Evolutionary conservation across 805 yeast genomes (phyloP).

Genomic region (Metschnikowia cerradonensis): DNA sequence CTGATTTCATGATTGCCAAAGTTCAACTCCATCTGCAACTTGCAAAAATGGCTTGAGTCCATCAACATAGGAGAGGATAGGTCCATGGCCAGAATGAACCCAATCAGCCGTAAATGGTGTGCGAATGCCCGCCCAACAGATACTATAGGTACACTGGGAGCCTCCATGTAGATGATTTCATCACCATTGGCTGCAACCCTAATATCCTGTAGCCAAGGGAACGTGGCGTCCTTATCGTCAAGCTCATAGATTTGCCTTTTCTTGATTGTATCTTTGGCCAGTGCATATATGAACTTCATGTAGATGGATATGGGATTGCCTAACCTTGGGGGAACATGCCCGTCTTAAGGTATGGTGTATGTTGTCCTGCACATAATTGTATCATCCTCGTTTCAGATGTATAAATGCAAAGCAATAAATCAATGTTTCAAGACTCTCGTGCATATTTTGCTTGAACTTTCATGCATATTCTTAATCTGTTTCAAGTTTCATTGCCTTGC

Average conservation of each 20-base stretch:
- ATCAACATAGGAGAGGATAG: background rate
- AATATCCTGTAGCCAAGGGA: conserved; percentile 14
- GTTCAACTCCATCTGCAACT: conserved; percentile 7
- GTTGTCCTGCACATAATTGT: background rate
- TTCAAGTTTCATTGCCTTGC: too few relatives aligned
- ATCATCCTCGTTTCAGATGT: background rate
- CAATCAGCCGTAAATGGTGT: conserved; percentile 12
- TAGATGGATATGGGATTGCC: background rate
- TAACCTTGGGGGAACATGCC: background rate
- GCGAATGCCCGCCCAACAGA: conserved; percentile 15
- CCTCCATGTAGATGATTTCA: conserved; percentile 11
- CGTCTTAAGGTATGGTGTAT: background rate
- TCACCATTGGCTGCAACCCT: conserved; percentile 9
- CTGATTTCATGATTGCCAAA: conserved; percentile 5
- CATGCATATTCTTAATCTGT: too few relatives aligned
- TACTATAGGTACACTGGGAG: conserved; percentile 10
- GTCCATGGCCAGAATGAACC: conserved; percentile 8
- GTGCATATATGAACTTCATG: conserved; percentile 12
- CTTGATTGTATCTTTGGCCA: conserved; percentile 9
- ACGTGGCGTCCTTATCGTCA: conserved; percentile 4
- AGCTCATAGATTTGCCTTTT: conserved; percentile 11
- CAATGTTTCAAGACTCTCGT: background rate
- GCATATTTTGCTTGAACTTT: background rate
- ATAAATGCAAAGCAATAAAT: background rate
- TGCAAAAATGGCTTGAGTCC: conserved; percentile 9